Evolutionary conservation across 176 grass and related monocot genomes (phyloP).

Genomic region (Puccinellia tenuiflora): DNA sequence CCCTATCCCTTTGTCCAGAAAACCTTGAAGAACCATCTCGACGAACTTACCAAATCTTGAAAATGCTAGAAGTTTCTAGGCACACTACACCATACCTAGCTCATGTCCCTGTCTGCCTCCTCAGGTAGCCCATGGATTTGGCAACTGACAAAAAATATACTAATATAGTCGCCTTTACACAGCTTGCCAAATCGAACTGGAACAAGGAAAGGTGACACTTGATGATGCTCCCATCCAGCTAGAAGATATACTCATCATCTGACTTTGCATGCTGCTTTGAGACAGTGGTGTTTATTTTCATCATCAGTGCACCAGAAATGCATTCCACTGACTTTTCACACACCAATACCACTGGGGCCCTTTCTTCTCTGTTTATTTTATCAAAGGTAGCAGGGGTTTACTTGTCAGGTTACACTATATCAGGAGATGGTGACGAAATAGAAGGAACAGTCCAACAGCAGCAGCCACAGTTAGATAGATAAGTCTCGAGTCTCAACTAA

Average conservation of each 20-base stretch:
- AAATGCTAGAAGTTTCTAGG: not conserved
- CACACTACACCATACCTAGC: not conserved
- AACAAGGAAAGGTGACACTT: not conserved
- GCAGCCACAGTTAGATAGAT: not conserved
- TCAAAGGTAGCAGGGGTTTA: not conserved
- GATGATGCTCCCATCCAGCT: not conserved
- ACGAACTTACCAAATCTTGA: not conserved
- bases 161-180: not conserved
- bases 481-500: not conserved
- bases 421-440: not conserved
- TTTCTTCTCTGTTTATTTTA: not conserved
- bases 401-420: not conserved
- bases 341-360: not conserved
- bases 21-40: not conserved
- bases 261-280: not conserved
- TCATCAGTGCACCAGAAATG: conserved; percentile 10
- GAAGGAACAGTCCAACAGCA: not conserved
- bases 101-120: not conserved
- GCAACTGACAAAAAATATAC: not conserved
- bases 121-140: conserved; percentile 3
- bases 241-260: not conserved
- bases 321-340: not conserved
- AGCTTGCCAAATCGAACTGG: not conserved
- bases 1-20: not conserved
- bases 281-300: not conserved